Conservation (phyloP, 306 rosid genomes). For the Pyrus pyrifolia region DNA sequence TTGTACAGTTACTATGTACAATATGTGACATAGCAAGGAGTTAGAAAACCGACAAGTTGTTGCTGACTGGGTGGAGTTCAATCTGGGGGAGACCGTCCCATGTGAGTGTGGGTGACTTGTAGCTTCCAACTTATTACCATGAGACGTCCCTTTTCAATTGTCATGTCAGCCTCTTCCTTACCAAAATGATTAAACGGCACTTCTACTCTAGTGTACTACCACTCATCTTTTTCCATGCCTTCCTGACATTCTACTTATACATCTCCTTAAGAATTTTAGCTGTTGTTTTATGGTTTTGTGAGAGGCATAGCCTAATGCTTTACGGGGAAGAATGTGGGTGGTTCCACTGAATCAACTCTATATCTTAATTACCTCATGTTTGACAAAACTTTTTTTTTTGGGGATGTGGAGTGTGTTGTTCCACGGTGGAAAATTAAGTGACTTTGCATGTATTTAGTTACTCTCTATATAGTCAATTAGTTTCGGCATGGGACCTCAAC, state of each 20-base stretch:
- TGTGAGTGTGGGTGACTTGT: conserved; percentile 33
- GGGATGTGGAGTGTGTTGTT: too few species aligned
- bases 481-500: too few species aligned
- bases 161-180: neutral
- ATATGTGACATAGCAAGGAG: neutral
- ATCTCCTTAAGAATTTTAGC: too few species aligned
- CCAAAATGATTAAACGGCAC: neutral
- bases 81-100: conserved; percentile 42
- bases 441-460: too few species aligned
- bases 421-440: too few species aligned
- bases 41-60: conserved; percentile 7
- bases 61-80: neutral
- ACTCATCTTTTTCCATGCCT: neutral
- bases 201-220: neutral
- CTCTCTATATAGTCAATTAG: too few species aligned
- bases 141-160: neutral
- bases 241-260: neutral
- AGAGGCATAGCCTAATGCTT: too few species aligned
- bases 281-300: too few species aligned
- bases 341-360: too few species aligned
- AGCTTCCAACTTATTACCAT: conserved; percentile 24
- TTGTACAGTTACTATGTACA: neutral
- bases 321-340: too few species aligned
- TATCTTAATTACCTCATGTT: too few species aligned
- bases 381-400: too few species aligned